Evolutionary conservation across 169 alveolate genomes (phyloP).

Genomic region (Eimeria necatrix): DNA sequence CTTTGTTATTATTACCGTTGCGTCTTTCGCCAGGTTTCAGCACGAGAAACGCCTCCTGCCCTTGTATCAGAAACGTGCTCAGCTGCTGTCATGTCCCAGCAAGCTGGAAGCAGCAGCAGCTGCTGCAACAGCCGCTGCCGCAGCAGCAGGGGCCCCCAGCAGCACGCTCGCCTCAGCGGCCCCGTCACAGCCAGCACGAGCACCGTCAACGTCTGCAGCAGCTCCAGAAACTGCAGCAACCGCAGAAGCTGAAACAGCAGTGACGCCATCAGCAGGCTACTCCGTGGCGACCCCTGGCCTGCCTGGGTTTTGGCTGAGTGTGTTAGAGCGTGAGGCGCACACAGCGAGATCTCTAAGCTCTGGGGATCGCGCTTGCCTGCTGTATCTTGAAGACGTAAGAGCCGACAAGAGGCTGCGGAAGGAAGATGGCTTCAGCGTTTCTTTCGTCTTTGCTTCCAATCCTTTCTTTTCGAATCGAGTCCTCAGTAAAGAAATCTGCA

Average conservation of each 20-base stretch:
- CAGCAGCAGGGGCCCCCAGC: slow-evolving; percentile 22
- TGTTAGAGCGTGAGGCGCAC: background rate
- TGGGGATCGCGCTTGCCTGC: background rate
- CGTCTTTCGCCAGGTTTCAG: background rate
- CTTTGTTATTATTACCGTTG: background rate
- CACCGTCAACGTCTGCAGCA: background rate
- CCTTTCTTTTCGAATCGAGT: background rate
- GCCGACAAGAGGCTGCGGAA: background rate
- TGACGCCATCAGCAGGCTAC: background rate
- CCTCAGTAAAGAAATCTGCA: background rate
- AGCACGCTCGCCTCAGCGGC: background rate
- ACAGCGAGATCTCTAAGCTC: background rate
- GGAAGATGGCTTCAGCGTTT: background rate
- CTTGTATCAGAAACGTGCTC: background rate
- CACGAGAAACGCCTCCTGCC: slow-evolving; percentile 3
- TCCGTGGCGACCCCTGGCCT: background rate
- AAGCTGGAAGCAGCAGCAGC: slow-evolving; percentile 17
- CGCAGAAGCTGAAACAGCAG: slow-evolving; percentile 6
- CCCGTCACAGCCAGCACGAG: background rate
- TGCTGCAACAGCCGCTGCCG: background rate
- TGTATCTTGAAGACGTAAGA: background rate
- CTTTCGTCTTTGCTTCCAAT: background rate
- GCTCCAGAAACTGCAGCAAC: background rate
- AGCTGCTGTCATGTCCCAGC: background rate
- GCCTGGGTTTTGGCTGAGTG: slow-evolving; percentile 19